Evolutionary conservation across 2,329 filamentous ascomycete species (phyloP).

Genomic region (Stemphylium lycopersici): DNA sequence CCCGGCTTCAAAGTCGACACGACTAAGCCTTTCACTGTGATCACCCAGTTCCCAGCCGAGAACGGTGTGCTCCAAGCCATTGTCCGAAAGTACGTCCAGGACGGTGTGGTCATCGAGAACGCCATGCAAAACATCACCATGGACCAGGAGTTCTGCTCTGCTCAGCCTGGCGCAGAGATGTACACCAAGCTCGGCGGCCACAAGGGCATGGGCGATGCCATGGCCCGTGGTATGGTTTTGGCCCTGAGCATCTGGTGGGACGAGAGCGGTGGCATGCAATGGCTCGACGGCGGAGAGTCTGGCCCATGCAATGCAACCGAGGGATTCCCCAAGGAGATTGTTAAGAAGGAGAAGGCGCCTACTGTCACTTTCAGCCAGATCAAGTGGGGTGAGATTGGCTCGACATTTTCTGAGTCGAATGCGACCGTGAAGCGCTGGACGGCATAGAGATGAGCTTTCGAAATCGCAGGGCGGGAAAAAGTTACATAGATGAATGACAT

Average conservation of each 20-base stretch:
- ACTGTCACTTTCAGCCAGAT: constrained; percentile 63
- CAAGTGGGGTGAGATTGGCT: constrained; percentile 66
- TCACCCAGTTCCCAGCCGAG: constrained; percentile 70
- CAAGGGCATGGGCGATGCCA: constrained; percentile 54
- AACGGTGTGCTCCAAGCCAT: constrained; percentile 65
- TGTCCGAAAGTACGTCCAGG: constrained; percentile 69
- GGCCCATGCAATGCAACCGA: constrained; percentile 63
- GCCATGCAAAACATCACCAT: constrained; percentile 48
- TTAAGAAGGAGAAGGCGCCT: constrained; percentile 55
- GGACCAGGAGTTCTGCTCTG: constrained; percentile 39
- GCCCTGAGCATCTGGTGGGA: constrained; percentile 64
- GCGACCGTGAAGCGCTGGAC: constrained; percentile 16
- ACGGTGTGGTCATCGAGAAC: constrained; percentile 65
- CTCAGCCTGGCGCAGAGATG: constrained; percentile 32
- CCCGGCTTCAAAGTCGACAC: constrained; percentile 60
- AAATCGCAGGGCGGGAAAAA: too few relatives aligned
- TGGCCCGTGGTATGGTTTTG: constrained; percentile 60
- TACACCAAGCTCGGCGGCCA: constrained; percentile 51
- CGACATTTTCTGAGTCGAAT: constrained; percentile 51
- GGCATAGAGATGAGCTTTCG: constrained; percentile 13
- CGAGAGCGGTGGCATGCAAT: constrained; percentile 60
- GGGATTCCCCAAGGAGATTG: constrained; percentile 59
- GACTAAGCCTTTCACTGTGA: constrained; percentile 65
- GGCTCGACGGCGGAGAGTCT: constrained; percentile 59
- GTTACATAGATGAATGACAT: too few relatives aligned